phyloP scores from a whole-genome alignment of 148 eudicot genomes.

The Cornus florida region DNA sequence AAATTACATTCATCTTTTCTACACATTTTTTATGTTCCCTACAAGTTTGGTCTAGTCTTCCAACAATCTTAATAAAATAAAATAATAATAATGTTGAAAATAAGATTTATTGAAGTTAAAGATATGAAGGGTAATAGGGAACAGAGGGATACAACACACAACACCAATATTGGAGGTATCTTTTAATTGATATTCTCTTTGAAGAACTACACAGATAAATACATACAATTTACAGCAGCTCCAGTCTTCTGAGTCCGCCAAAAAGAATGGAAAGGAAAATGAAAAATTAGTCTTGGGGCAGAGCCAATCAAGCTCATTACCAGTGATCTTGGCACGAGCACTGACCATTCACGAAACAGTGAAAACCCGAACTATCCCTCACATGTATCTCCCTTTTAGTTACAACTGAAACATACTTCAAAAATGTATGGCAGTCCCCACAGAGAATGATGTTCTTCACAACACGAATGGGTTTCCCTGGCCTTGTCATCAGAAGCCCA shows the following conservation, averaged over 20 bases:
- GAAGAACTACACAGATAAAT: conserved; percentile 13
- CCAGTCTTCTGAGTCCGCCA: not conserved
- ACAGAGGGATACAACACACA: too few relatives aligned
- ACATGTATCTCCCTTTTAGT: conserved; percentile 69
- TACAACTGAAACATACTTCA: conserved; percentile 70
- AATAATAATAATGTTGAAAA: too few relatives aligned
- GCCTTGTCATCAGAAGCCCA: conserved; percentile 53
- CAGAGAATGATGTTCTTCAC: conserved; percentile 74
- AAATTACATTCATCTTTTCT: too few relatives aligned
- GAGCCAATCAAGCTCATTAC: conserved; percentile 22
- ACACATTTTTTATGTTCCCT: too few relatives aligned
- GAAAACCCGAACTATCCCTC: conserved; percentile 86
- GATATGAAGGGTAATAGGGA: too few relatives aligned
- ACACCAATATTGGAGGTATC: not conserved
- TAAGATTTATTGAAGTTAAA: too few relatives aligned
- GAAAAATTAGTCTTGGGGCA: not conserved
- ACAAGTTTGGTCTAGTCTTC: too few relatives aligned
- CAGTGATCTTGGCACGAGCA: conserved; percentile 76
- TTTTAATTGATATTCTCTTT: not conserved
- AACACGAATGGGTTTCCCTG: conserved; percentile 56
- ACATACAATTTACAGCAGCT: not conserved
- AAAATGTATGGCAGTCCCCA: conserved; percentile 89
- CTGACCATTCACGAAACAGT: conserved; percentile 61
- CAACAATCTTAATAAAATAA: too few relatives aligned
- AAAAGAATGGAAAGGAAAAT: not conserved